phyloP scores from a whole-genome alignment of 2,329 filamentous ascomycete species.

The Aspergillus oerlinghausenensis region DNA sequence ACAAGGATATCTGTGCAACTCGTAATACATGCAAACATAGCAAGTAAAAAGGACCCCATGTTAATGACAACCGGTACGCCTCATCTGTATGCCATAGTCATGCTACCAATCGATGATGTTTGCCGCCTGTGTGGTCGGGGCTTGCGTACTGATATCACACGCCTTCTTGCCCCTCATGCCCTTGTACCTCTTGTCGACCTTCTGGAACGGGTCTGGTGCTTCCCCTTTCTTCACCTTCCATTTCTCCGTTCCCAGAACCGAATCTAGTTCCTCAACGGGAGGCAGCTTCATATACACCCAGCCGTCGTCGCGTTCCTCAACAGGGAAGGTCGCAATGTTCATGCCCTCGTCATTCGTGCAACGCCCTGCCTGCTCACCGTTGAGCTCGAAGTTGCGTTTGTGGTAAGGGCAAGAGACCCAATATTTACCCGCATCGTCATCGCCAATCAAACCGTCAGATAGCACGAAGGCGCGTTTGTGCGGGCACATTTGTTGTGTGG shows the following conservation, averaged over 20 bases:
- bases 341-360: conserved; percentile 71
- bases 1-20: not conserved
- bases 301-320: conserved; percentile 70
- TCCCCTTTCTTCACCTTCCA: conserved; percentile 77
- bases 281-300: conserved; percentile 77
- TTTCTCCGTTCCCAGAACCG: conserved; percentile 68
- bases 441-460: conserved; percentile 76
- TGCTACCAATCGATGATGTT: conserved; percentile 34
- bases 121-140: conserved; percentile 13
- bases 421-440: conserved; percentile 55
- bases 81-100: not conserved
- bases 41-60: not conserved
- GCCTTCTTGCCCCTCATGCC: conserved; percentile 52
- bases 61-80: conserved; percentile 1
- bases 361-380: conserved; percentile 59
- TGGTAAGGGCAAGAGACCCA: conserved; percentile 86
- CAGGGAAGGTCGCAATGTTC: conserved; percentile 77
- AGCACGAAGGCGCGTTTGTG: conserved; percentile 90
- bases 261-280: conserved; percentile 74
- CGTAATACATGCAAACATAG: not conserved
- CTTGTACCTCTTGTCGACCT: conserved; percentile 54
- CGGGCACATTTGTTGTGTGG: conserved; percentile 90
- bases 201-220: conserved; percentile 51
- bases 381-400: conserved; percentile 82
- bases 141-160: conserved; percentile 16